These are phyloP conservation scores for Dunaliella sp. DNA, from an alignment of 139 green algal species.

Conservation along the genomic window DNA sequence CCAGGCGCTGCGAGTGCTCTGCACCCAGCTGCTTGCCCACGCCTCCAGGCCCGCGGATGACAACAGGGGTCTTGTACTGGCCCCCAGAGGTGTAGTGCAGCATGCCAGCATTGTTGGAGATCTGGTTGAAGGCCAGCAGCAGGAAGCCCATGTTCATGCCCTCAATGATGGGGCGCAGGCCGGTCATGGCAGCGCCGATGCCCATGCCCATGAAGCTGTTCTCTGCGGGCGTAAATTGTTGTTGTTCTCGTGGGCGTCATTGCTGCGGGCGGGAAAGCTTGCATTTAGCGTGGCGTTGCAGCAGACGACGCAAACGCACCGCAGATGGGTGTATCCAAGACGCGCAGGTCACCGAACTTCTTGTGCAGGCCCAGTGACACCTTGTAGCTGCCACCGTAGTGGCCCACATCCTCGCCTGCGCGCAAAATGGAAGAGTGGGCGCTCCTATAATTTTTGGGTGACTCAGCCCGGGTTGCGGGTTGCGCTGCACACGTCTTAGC, in stretches of 20 bases:
- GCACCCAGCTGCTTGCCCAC: constrained; percentile 92
- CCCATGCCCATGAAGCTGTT: constrained; percentile 97
- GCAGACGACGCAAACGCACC: constrained; percentile 46
- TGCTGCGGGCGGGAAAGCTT: too few species aligned
- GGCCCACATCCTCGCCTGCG: constrained; percentile 90
- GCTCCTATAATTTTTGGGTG: too few species aligned
- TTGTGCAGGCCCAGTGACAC: constrained; percentile 91
- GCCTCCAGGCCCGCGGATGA: constrained; percentile 57
- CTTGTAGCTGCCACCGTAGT: constrained; percentile 96
- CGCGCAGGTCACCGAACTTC: constrained; percentile 92
- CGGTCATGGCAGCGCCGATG: constrained; percentile 94
- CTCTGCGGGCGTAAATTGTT: constrained; percentile 66
- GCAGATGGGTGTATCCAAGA: constrained; percentile 96
- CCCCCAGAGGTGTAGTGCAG: constrained; percentile 95
- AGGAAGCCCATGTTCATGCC: constrained; percentile 99
- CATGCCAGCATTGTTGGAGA: constrained; percentile 98
- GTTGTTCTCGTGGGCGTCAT: too few species aligned
- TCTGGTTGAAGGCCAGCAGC: constrained; percentile 98
- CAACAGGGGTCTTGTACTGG: constrained; percentile 79
- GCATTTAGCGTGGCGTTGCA: too few species aligned
- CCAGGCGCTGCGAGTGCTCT: constrained; percentile 93
- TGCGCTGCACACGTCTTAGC: background rate
- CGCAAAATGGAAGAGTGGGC: background rate
- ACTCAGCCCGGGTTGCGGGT: background rate
- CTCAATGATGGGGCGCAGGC: constrained; percentile 92